These are phyloP conservation scores for Lasiosphaeria ovina DNA, from an alignment of 495 filamentous ascomycete genomes.

Conservation along the genomic window DNA sequence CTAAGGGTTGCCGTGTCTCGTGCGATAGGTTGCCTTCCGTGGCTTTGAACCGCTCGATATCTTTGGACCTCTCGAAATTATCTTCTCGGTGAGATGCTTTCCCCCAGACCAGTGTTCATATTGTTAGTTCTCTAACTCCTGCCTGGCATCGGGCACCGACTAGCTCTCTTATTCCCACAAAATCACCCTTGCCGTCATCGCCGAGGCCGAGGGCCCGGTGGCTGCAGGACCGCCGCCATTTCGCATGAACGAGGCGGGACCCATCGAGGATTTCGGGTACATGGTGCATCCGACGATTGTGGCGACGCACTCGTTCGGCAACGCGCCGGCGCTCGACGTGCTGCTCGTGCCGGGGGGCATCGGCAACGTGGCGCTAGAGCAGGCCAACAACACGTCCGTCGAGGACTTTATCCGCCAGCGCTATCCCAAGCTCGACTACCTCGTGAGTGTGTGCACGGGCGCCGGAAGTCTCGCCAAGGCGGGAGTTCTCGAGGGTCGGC, in stretches of 20 bases:
- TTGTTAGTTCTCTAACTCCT: not conserved
- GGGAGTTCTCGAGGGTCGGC: slow-evolving; percentile 56
- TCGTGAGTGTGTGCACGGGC: slow-evolving; percentile 65
- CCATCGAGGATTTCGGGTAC: slow-evolving; percentile 22
- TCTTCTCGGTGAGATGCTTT: slow-evolving; percentile 36
- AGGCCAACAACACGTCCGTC: slow-evolving; percentile 32
- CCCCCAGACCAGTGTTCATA: slow-evolving; percentile 38
- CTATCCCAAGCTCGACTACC: slow-evolving; percentile 49
- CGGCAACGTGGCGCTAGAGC: slow-evolving; percentile 40
- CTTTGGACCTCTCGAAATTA: slow-evolving; percentile 53
- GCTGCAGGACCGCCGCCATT: slow-evolving; percentile 5
- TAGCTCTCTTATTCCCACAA: slow-evolving; percentile 17
- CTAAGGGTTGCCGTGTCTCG: not conserved
- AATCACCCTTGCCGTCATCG: slow-evolving; percentile 23
- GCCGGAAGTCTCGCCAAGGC: slow-evolving; percentile 49
- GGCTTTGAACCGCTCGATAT: slow-evolving; percentile 39
- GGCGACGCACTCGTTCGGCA: slow-evolving; percentile 61
- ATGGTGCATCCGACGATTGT: slow-evolving; percentile 46
- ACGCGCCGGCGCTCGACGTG: slow-evolving; percentile 54
- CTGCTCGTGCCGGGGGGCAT: slow-evolving; percentile 65
- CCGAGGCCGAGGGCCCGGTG: slow-evolving; percentile 16
- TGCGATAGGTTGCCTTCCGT: slow-evolving; percentile 19
- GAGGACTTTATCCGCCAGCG: slow-evolving; percentile 46
- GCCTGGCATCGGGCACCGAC: slow-evolving; percentile 3
- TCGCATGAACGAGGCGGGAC: slow-evolving; percentile 5